Base-by-base conservation (phyloP, 2,329 filamentous ascomycete genomes). In the Colletotrichum trifolii region DNA sequence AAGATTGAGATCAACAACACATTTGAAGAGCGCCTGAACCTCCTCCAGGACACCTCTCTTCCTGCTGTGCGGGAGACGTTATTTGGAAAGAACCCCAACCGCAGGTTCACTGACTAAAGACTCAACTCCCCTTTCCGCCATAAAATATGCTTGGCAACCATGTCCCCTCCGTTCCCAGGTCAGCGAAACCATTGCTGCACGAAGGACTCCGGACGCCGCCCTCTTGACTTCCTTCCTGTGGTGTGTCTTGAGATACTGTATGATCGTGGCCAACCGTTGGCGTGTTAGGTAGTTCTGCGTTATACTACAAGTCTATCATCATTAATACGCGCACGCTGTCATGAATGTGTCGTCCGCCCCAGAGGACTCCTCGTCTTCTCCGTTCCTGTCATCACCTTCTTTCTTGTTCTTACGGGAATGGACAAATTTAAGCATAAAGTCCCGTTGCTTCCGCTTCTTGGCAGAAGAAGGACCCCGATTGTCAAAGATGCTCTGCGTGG, bases 1-100 rank as follows among this genome's bases (percentile, higher is more conserved):
- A 97, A 95, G 86, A 98, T 99, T 77, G 94, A 97, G 74, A 95
- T 99, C 79, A 94, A 97, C 87, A 98, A 99, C 84, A 98, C 96
- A 60, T 92, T 98, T 71, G 96, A 98, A 77, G 92, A 97, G 76
- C 90, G 96, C 70, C 84, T 99, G 79, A 87, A 87, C 74, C 85
- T 98, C 67, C 88, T 98, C 69, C 91, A 97, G 81, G 89, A 90
- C 62, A 91, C 92, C 71, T 92, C 93, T 55, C 87, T 97, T 64
- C 96, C 96, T 12, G 89, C 89, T 48, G 90, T 99, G 73, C 88
- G 96, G 74, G 87, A 91, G 78, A 91, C 91, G 13, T 85, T 99
- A 65, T 99, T 99, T 75, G 96, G 96, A 67, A 90, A 93, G 83
- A 99, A 99, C 83, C 85, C 89, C 73, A 97, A 98, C 87, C 90